Conservation (phyloP, 1,284 basidiomycete genomes). For the Ustilago sp. region DNA sequence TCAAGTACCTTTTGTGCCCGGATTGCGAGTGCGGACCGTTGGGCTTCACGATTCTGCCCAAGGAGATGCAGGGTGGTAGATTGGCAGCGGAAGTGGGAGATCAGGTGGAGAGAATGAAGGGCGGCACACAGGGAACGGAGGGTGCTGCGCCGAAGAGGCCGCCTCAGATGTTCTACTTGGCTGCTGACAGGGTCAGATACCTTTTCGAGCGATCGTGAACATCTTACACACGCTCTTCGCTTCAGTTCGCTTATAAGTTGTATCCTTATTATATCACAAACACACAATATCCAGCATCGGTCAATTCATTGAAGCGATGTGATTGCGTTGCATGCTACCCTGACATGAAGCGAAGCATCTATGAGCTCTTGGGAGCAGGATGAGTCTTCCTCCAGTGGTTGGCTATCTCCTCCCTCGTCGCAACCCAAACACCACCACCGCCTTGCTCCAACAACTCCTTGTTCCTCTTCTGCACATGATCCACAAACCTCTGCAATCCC, state of each 20-base stretch:
- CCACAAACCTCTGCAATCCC: slow-evolving; percentile 70
- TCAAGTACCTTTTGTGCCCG: slow-evolving; percentile 67
- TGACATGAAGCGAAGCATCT: background rate
- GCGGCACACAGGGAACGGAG: slow-evolving; percentile 15
- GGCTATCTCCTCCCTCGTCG: slow-evolving; percentile 70
- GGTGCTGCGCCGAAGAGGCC: slow-evolving; percentile 22
- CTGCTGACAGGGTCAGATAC: slow-evolving; percentile 62
- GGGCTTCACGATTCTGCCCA: slow-evolving; percentile 61
- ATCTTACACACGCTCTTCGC: background rate
- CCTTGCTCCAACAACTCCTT: slow-evolving; percentile 49
- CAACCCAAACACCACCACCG: slow-evolving; percentile 70
- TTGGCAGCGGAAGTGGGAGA: slow-evolving; percentile 58
- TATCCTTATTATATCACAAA: slow-evolving; percentile 7
- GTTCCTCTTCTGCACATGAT: slow-evolving; percentile 63
- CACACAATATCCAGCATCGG: slow-evolving; percentile 7
- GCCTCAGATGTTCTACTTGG: slow-evolving; percentile 56
- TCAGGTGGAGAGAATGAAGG: slow-evolving; percentile 47
- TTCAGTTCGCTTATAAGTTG: slow-evolving; percentile 1
- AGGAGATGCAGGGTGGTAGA: slow-evolving; percentile 52
- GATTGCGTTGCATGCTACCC: background rate
- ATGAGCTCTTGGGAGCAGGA: slow-evolving; percentile 61
- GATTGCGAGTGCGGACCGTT: slow-evolving; percentile 68
- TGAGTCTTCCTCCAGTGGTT: slow-evolving; percentile 68
- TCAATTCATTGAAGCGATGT: background rate
- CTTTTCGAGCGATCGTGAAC: slow-evolving; percentile 39